These are phyloP conservation scores for Apiotrichum laibachii DNA, from an alignment of 1,284 basidiomycete species.

Conservation along the genomic window DNA sequence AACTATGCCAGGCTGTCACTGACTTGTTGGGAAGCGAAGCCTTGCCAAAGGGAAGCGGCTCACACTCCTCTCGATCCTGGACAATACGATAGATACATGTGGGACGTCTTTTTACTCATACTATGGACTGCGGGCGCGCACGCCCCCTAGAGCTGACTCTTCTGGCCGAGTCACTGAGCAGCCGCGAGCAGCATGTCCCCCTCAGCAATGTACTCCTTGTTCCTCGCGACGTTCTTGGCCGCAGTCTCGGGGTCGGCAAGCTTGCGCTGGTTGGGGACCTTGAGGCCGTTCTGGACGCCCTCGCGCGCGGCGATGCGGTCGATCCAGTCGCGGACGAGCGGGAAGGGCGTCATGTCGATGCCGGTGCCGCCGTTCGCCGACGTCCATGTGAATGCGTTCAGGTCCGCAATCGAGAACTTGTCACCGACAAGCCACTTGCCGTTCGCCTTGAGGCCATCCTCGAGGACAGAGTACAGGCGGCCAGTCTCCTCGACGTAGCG, in stretches of 20 bases:
- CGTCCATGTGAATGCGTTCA: slow-evolving; percentile 55
- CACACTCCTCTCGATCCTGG: too few relatives aligned
- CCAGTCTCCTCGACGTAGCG: slow-evolving; percentile 73
- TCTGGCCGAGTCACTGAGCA: background rate
- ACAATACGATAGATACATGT: too few relatives aligned
- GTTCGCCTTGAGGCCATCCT: slow-evolving; percentile 60
- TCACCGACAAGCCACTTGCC: slow-evolving; percentile 63
- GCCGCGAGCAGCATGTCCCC: slow-evolving; percentile 15
- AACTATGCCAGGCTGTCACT: too few relatives aligned
- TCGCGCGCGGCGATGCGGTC: slow-evolving; percentile 52
- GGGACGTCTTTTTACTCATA: too few relatives aligned
- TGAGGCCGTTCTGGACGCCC: slow-evolving; percentile 51
- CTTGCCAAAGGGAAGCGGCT: too few relatives aligned
- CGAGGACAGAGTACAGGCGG: slow-evolving; percentile 70
- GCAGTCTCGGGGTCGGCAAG: slow-evolving; percentile 19
- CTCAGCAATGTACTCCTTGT: slow-evolving; percentile 21
- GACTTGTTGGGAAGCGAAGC: too few relatives aligned
- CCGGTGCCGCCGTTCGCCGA: slow-evolving; percentile 54
- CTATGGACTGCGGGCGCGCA: too few relatives aligned
- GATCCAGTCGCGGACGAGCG: slow-evolving; percentile 59
- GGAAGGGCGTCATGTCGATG: slow-evolving; percentile 59
- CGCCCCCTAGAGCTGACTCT: too few relatives aligned
- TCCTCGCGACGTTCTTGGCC: slow-evolving; percentile 9
- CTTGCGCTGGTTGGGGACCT: slow-evolving; percentile 10
- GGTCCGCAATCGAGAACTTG: slow-evolving; percentile 60